Evolutionary conservation across 371 early-diverging fungal genomes (phyloP).

Genomic region (Mucor sp.): DNA sequence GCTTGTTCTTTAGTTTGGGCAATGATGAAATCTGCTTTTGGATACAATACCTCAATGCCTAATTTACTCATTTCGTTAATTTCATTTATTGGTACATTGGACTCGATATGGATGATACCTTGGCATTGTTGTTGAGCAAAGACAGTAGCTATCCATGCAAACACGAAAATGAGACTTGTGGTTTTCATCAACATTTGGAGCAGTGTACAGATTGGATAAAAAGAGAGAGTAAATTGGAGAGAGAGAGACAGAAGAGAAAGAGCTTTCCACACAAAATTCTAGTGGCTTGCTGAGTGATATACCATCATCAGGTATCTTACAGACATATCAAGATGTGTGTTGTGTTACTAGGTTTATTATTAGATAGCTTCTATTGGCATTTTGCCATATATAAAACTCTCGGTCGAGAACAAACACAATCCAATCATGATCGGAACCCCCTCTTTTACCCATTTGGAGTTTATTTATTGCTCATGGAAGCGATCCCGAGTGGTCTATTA

Average conservation of each 20-base stretch:
- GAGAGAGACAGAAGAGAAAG: neutral
- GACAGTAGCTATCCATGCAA: neutral
- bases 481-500: neutral
- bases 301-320: neutral
- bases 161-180: neutral
- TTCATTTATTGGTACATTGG: neutral
- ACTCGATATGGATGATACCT: neutral
- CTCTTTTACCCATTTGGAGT: neutral
- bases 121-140: slow-evolving; percentile 10
- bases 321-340: neutral
- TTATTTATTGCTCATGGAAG: neutral
- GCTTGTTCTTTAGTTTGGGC: slow-evolving; percentile 11
- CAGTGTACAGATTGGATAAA: neutral
- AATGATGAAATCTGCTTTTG: slow-evolving; percentile 19
- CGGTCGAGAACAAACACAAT: neutral
- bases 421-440: neutral
- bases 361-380: neutral
- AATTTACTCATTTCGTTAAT: neutral
- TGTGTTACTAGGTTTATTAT: neutral
- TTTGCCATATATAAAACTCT: neutral
- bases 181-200: neutral
- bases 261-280: neutral
- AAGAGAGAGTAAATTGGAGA: too few relatives aligned
- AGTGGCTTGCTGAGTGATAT: neutral
- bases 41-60: slow-evolving; percentile 16